Conservation (phyloP, 495 filamentous ascomycete species). For the Talaromyces stipitatus region DNA sequence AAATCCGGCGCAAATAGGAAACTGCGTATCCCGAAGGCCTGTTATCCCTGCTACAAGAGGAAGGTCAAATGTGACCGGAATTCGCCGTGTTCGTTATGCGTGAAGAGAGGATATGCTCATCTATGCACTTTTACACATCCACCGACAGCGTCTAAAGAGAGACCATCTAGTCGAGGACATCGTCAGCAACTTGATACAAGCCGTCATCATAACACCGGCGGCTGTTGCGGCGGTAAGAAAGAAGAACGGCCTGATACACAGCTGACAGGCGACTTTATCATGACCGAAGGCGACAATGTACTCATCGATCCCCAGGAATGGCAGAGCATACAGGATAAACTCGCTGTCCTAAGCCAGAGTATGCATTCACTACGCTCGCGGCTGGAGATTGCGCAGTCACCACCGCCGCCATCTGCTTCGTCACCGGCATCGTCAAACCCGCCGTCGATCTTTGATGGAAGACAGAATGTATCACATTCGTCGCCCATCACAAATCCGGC, state of each 20-base stretch:
- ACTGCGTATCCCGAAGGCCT: slow-evolving; percentile 46
- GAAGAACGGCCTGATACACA: slow-evolving; percentile 14
- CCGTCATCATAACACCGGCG: slow-evolving; percentile 9
- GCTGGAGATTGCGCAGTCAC: slow-evolving; percentile 18
- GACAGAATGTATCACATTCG: background rate
- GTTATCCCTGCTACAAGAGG: slow-evolving; percentile 65
- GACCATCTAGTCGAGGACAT: slow-evolving; percentile 9
- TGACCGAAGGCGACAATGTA: slow-evolving; percentile 22
- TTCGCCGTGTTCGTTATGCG: slow-evolving; percentile 63
- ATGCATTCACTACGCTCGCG: slow-evolving; percentile 33
- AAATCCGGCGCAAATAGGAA: slow-evolving; percentile 3
- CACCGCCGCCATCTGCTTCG: background rate
- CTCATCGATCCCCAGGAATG: slow-evolving; percentile 26
- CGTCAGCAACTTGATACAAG: slow-evolving; percentile 7
- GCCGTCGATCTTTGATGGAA: background rate
- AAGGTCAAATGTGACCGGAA: slow-evolving; percentile 74
- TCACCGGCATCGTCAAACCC: background rate
- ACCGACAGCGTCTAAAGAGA: slow-evolving; percentile 42
- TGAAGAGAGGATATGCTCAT: slow-evolving; percentile 64
- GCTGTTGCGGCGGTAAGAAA: slow-evolving; percentile 13
- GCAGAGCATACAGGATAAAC: slow-evolving; percentile 35
- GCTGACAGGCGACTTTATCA: slow-evolving; percentile 14
- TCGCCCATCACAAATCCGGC: slow-evolving; percentile 22
- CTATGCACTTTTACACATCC: slow-evolving; percentile 69
- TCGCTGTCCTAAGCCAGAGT: slow-evolving; percentile 37